These are phyloP conservation scores for Colletotrichum sp. DNA, from an alignment of 2,329 filamentous ascomycete genomes.

Conservation along the genomic window DNA sequence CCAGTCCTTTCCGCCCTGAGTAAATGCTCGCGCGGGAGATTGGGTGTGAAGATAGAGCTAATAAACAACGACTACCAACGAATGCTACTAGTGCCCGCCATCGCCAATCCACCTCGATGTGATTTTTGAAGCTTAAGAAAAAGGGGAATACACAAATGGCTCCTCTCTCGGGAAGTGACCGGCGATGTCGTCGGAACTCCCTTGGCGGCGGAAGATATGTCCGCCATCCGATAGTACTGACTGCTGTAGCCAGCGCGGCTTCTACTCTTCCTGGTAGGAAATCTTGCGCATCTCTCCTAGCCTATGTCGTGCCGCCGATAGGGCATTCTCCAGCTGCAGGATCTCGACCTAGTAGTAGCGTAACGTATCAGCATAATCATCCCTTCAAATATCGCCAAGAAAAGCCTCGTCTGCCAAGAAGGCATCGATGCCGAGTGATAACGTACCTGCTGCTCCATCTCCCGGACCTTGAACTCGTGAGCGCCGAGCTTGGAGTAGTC, in stretches of 20 bases:
- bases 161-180: background rate
- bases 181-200: background rate
- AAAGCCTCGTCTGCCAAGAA: background rate
- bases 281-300: slow-evolving; percentile 99
- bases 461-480: slow-evolving; percentile 97
- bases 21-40: background rate
- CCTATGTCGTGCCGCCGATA: slow-evolving; percentile 78
- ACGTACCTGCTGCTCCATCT: slow-evolving; percentile 98
- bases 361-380: background rate
- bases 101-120: background rate
- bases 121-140: background rate
- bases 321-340: slow-evolving; percentile 87
- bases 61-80: background rate
- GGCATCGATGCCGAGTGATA: background rate
- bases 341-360: slow-evolving; percentile 81
- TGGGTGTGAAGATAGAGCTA: background rate
- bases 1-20: background rate
- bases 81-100: background rate
- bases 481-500: slow-evolving; percentile 89
- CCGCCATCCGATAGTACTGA: background rate
- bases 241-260: background rate
- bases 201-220: background rate
- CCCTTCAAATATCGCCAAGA: background rate
- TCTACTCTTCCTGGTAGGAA: slow-evolving; percentile 81
- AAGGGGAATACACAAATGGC: background rate